These are phyloP conservation scores for Auricularia auricula-judae DNA, from an alignment of 768 basidiomycete genomes.

Conservation along the genomic window DNA sequence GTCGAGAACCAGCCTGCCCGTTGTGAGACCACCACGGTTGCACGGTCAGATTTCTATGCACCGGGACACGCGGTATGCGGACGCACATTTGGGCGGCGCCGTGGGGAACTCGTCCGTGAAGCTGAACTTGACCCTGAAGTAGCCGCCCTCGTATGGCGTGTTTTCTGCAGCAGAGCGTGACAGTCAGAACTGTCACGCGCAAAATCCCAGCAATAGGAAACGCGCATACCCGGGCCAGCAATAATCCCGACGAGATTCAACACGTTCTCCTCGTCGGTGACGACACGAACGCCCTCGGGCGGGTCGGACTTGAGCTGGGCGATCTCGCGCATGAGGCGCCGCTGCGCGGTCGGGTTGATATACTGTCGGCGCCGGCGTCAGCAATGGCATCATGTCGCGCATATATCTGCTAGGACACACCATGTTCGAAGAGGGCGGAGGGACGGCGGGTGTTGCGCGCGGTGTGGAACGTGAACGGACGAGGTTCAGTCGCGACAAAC, in stretches of 20 bases:
- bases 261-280: constrained; percentile 80
- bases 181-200: background rate
- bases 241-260: constrained; percentile 81
- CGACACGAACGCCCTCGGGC: constrained; percentile 86
- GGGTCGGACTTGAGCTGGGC: constrained; percentile 70
- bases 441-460: no score
- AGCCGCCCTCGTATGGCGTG: constrained; percentile 63
- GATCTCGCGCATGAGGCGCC: constrained; percentile 82
- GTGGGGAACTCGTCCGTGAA: constrained; percentile 93
- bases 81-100: constrained; percentile 84
- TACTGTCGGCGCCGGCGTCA: background rate
- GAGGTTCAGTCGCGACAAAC: no score
- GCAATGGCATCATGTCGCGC: no score
- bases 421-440: no score
- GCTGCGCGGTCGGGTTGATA: constrained; percentile 15
- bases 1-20: constrained; percentile 77
- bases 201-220: background rate
- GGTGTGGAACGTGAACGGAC: no score
- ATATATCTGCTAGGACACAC: no score
- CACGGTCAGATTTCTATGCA: background rate
- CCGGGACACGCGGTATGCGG: background rate
- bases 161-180: constrained; percentile 28
- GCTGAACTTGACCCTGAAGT: constrained; percentile 66
- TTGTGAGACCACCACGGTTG: background rate
- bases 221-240: constrained; percentile 70